Evolutionary conservation across 2,329 filamentous ascomycete species (phyloP).

Genomic region (Didymella segeticola): DNA sequence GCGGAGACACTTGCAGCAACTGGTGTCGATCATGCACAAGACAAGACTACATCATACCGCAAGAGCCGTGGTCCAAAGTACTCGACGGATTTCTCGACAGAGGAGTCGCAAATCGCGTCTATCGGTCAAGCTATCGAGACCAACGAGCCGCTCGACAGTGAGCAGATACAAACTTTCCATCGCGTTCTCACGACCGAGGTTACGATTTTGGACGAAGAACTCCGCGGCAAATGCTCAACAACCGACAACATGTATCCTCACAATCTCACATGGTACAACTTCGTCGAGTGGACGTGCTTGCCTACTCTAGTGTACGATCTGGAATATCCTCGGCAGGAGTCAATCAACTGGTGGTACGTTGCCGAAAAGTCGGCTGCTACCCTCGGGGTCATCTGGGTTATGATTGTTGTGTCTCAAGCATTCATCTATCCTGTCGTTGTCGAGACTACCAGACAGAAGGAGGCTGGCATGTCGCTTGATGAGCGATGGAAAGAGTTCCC

Average conservation of each 20-base stretch:
- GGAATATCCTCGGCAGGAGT: conserved; percentile 74
- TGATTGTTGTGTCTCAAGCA: conserved; percentile 79
- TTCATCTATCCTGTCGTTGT: conserved; percentile 80
- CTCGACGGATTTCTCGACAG: conserved; percentile 53
- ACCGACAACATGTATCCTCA: conserved; percentile 66
- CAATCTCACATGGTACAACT: conserved; percentile 70
- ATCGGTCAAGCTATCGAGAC: conserved; percentile 69
- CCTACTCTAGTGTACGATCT: conserved; percentile 82
- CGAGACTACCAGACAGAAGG: conserved; percentile 70
- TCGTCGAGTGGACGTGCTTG: conserved; percentile 75
- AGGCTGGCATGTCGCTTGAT: conserved; percentile 65
- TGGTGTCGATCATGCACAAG: conserved; percentile 20
- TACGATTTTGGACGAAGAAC: conserved; percentile 68
- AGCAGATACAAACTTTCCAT: conserved; percentile 69
- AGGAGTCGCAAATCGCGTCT: conserved; percentile 64
- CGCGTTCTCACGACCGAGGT: conserved; percentile 72
- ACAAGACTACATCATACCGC: conserved; percentile 27
- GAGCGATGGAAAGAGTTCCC: conserved; percentile 73
- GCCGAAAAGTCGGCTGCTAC: conserved; percentile 74
- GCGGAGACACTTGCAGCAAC: conserved; percentile 17
- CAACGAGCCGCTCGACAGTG: conserved; percentile 63
- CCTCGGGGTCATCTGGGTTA: conserved; percentile 76
- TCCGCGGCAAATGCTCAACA: conserved; percentile 66
- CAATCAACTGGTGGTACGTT: conserved; percentile 77
- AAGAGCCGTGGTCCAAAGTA: conserved; percentile 48